phyloP scores from a whole-genome alignment of 768 basidiomycete species.

The Russula sp. region DNA sequence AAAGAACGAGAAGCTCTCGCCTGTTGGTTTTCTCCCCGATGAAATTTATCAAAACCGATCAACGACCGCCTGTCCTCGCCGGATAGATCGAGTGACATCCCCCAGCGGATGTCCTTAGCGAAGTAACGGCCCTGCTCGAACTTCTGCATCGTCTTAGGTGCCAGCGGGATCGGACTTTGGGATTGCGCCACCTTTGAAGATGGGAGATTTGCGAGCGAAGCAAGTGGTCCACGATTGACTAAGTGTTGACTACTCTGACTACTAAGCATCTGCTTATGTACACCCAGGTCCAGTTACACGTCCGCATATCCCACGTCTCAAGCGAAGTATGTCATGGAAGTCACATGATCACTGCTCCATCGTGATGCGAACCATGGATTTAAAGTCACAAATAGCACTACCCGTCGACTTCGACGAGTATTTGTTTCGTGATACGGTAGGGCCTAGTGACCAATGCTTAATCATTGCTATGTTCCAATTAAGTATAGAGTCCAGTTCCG shows the following conservation, averaged over 20 bases:
- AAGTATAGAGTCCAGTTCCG: neutral
- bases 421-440: too few relatives aligned
- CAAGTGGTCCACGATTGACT: neutral
- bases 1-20: neutral
- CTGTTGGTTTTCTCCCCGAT: constrained; percentile 31
- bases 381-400: too few relatives aligned
- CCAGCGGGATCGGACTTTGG: neutral
- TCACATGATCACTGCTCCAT: neutral
- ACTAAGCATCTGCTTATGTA: too few relatives aligned
- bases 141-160: constrained; percentile 3
- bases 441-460: neutral
- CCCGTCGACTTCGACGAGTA: too few relatives aligned
- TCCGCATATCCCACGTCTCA: too few relatives aligned
- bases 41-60: constrained; percentile 25
- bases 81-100: constrained; percentile 28
- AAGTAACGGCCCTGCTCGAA: constrained; percentile 28
- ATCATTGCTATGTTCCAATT: neutral
- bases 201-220: neutral
- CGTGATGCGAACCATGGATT: too few relatives aligned
- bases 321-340: neutral
- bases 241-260: too few relatives aligned
- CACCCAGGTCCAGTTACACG: neutral
- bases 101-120: constrained; percentile 27
- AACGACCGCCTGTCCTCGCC: constrained; percentile 22
- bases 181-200: neutral